Percentiles rank a stretch among this genome's conserved stretches.
Evolutionary conservation across 2,329 filamentous ascomycete species (phyloP).

Genomic region (Ascocoryne sarcoides): DNA sequence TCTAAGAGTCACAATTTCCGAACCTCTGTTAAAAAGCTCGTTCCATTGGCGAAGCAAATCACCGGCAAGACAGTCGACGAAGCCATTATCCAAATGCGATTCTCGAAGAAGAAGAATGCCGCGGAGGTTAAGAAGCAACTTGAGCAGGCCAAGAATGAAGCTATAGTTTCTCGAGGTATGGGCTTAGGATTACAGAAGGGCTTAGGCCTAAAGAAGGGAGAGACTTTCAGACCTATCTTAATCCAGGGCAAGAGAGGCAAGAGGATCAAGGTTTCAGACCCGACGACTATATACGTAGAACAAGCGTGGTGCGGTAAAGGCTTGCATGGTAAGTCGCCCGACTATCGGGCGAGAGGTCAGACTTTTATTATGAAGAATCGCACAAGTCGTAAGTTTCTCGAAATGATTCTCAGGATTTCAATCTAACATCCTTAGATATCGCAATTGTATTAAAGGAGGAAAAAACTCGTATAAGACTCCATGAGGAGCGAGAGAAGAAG

Average conservation of each 20-base stretch:
- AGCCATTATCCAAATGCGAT: constrained; percentile 88
- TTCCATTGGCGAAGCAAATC: constrained; percentile 78
- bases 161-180: constrained; percentile 77
- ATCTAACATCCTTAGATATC: constrained; percentile 44
- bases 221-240: constrained; percentile 37
- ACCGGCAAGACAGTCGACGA: constrained; percentile 89
- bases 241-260: constrained; percentile 70
- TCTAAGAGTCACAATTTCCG: constrained; percentile 65
- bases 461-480: constrained; percentile 73
- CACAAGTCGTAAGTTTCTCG: constrained; percentile 56
- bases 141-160: constrained; percentile 71
- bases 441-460: constrained; percentile 87
- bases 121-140: constrained; percentile 71
- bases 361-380: constrained; percentile 61
- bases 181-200: too few relatives aligned
- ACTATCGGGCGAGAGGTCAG: constrained; percentile 69
- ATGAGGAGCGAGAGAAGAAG: constrained; percentile 70
- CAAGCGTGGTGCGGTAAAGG: constrained; percentile 89
- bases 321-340: constrained; percentile 45
- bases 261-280: constrained; percentile 61
- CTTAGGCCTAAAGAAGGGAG: constrained; percentile 35
- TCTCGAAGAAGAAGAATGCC: constrained; percentile 88
- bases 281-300: constrained; percentile 79
- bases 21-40: constrained; percentile 87
- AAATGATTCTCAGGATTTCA: background rate